Evolutionary conservation across 192 early-diverging fungal species (phyloP).

Genomic region (Cladochytrium replicatum): DNA sequence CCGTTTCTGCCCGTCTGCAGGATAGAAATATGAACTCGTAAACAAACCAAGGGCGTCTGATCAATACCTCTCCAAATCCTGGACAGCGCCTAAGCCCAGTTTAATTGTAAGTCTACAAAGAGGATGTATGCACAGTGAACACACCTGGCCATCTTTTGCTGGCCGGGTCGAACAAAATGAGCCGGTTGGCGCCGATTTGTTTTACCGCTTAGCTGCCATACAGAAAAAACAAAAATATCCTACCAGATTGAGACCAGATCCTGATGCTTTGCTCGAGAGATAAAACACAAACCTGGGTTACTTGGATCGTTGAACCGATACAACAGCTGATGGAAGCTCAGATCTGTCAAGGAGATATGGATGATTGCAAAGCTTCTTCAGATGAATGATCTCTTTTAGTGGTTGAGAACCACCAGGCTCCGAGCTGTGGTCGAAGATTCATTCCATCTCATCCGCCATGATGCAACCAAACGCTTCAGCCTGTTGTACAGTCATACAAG

Average conservation of each 20-base stretch:
- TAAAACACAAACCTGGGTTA: constrained; percentile 80
- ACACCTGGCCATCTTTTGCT: constrained; percentile 89
- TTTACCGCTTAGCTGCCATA: neutral
- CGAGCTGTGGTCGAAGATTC: too few relatives aligned
- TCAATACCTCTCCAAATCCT: constrained; percentile 85
- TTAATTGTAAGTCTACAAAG: neutral
- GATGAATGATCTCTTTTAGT: constrained; percentile 75
- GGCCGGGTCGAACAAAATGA: constrained; percentile 92
- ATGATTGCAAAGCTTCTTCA: constrained; percentile 98
- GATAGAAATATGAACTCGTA: too few relatives aligned
- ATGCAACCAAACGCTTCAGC: too few relatives aligned
- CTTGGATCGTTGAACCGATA: constrained; percentile 93
- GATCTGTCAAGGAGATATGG: constrained; percentile 71
- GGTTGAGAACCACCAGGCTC: constrained; percentile 82
- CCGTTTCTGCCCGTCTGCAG: constrained; percentile 53
- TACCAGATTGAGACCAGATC: constrained; percentile 90
- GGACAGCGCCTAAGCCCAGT: constrained; percentile 60
- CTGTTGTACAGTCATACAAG: too few relatives aligned
- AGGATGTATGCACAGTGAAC: too few relatives aligned
- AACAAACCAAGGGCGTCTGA: constrained; percentile 28
- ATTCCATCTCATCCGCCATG: too few relatives aligned
- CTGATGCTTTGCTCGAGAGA: constrained; percentile 93
- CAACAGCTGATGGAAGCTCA: constrained; percentile 88
- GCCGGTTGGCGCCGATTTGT: constrained; percentile 87
- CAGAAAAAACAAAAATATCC: too few relatives aligned